Evolutionary conservation across 208 protist species (phyloP), one percentile per base, ranked within the genome.

Genomic region (Acanthamoeba royreba): DNA sequence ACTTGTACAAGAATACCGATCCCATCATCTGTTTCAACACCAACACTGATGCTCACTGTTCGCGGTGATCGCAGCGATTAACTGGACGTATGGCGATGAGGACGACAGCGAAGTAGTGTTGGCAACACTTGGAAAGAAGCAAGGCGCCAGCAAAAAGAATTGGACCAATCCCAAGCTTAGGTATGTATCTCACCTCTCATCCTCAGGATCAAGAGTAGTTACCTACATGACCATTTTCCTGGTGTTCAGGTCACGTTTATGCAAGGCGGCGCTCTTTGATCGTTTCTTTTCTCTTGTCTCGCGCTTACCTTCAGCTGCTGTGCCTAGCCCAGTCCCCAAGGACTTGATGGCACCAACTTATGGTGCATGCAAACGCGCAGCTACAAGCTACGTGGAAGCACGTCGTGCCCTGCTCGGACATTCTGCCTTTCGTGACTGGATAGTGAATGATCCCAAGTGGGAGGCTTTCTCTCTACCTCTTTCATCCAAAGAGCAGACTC

Each of bases 151-250:
- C 47, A 53, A 63, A 53, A 53, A 31, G 49, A 88, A 88, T 31
- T 88, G 81, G 81, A 38, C 53, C 81, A 88, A 88, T 25, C 81
- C 81, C 47, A 88, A 88, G 43, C 40, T 88, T 25, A 81, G 40
- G 69, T 81, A 22, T 77, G n/a, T n/a, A n/a, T n/a, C n/a, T n/a
- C n/a, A n/a, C n/a, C n/a, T n/a, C n/a, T n/a, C n/a, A n/a, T n/a
- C n/a, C n/a, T n/a, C n/a, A n/a, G n/a, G n/a, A n/a, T 69, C 33
- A 28, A 31, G 19, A 81, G n/a, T n/a, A n/a, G n/a, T n/a, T n/a
- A n/a, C n/a, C n/a, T n/a, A n/a, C n/a, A n/a, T n/a, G n/a, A n/a
- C n/a, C n/a, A n/a, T n/a, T n/a, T n/a, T n/a, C n/a, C n/a, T n/a
- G n/a, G n/a, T n/a, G n/a, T n/a, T n/a, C 33, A 81, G 35, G 38